phyloP scores from a whole-genome alignment of 176 grass and related monocot genomes.

The Zizania latifolia region DNA sequence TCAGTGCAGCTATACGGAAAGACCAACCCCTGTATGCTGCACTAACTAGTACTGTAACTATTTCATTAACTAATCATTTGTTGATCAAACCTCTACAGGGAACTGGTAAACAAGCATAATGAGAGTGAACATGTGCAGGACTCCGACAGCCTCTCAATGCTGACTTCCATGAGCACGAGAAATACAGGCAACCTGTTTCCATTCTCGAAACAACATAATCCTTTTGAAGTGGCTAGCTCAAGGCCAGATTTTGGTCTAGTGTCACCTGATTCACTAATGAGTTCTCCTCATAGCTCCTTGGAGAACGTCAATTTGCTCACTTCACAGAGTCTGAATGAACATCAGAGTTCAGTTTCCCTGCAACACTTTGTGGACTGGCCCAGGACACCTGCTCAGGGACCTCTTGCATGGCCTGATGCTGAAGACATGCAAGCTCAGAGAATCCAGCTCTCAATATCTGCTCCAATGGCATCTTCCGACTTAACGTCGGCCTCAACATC shows the following conservation, averaged over 20 bases:
- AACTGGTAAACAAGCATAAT: slow-evolving; percentile 38
- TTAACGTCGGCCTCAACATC: slow-evolving; percentile 78
- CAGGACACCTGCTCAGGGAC: slow-evolving; percentile 45
- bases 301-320: slow-evolving; percentile 45
- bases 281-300: slow-evolving; percentile 47
- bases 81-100: slow-evolving; percentile 34
- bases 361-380: slow-evolving; percentile 75
- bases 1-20: neutral
- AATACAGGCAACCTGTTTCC: slow-evolving; percentile 33
- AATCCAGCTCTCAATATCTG: slow-evolving; percentile 74
- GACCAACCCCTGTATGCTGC: neutral
- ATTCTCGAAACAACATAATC: slow-evolving; percentile 65
- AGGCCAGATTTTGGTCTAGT: slow-evolving; percentile 45
- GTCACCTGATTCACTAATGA: slow-evolving; percentile 49
- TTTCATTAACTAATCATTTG: neutral
- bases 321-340: slow-evolving; percentile 46
- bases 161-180: slow-evolving; percentile 44
- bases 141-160: slow-evolving; percentile 46
- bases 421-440: slow-evolving; percentile 70
- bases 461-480: slow-evolving; percentile 58
- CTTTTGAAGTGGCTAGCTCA: slow-evolving; percentile 45
- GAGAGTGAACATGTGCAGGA: slow-evolving; percentile 42
- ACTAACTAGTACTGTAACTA: slow-evolving; percentile 6
- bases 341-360: slow-evolving; percentile 50
- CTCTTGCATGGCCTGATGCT: slow-evolving; percentile 56